Base-by-base conservation (phyloP, 2,329 filamentous ascomycete species). In the Pseudohalonectria lignicola region DNA sequence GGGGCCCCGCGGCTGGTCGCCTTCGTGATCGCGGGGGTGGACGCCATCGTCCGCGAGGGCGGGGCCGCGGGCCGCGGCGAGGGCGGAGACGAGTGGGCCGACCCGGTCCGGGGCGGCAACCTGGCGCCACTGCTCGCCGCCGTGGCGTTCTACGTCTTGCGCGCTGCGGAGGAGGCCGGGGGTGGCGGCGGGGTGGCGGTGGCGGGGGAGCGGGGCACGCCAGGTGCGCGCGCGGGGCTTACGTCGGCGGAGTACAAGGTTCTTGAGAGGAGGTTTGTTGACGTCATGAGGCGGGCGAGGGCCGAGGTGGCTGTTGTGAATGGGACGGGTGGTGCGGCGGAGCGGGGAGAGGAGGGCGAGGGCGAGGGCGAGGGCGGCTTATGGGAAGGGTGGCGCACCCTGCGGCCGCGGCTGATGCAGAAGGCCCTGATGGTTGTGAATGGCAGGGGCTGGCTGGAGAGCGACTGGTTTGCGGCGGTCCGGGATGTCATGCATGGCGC, bases 11-110 rank as follows among this genome's bases (percentile, higher is more conserved):
- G 64, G 4, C 69, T 87, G 3, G 76, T 75, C 1, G 82, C 82
- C 1, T 83, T 86, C 39, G 71, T 93, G 1, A 74, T 85, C 35
- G 80, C 84, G 0, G 86, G 84, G 1, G 69, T 87, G 37, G 80
- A 82, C 64, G 60, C 63, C 15, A 68, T 75, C 35, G 48, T 66
- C 10, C n/a, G 53, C 56, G 2, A 13, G 54, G 50, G 20, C 57
- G 54, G 30, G 63, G 64, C 63, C 76, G 44, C 58, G 18, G n/a
- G 30, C 12, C 6, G n/a, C 54, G 50, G 19, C 57, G 55, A 28
- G 63, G 63, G 64, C 76, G 45, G 58, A n/a, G n/a, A n/a, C n/a
- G n/a, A n/a, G n/a, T n/a, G n/a, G n/a, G n/a, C n/a, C n/a, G n/a
- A n/a, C n/a, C n/a, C n/a, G n/a, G n/a, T n/a, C n/a, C 53, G 68